These are phyloP conservation scores for Tagetes patula DNA, from an alignment of 129 eudicot genomes.

Conservation along the genomic window DNA sequence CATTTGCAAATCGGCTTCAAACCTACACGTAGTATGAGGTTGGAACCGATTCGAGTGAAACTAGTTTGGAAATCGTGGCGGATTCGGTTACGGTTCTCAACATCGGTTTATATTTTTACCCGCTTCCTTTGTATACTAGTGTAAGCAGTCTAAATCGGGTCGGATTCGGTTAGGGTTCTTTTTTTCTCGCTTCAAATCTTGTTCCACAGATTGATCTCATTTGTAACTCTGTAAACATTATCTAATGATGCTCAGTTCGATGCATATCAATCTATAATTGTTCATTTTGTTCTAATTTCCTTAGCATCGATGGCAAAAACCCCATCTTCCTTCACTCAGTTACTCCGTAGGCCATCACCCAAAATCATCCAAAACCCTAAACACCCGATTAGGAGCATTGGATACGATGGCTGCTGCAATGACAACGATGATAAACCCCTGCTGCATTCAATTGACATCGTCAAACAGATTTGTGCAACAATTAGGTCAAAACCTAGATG, in stretches of 20 bases:
- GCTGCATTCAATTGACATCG: slow-evolving; percentile 32
- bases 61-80: no score
- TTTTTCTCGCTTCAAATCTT: slow-evolving; percentile 16
- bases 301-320: slow-evolving; percentile 44
- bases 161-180: slow-evolving; percentile 22
- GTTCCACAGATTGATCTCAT: slow-evolving; percentile 4
- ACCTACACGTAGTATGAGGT: no score
- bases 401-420: slow-evolving; percentile 23
- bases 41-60: no score
- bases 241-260: slow-evolving; percentile 8
- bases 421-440: slow-evolving; percentile 20
- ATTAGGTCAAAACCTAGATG: slow-evolving; percentile 69
- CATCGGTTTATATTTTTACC: no score
- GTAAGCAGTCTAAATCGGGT: no score
- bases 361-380: slow-evolving; percentile 34
- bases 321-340: slow-evolving; percentile 31
- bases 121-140: no score
- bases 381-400: slow-evolving; percentile 31
- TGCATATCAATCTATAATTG: slow-evolving; percentile 9
- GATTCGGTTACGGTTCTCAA: no score
- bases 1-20: no score
- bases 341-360: slow-evolving; percentile 42
- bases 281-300: background rate
- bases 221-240: background rate
- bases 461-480: slow-evolving; percentile 41